Conservation (phyloP, 2,329 filamentous ascomycete genomes). For the Fusarium sulawesiense region DNA sequence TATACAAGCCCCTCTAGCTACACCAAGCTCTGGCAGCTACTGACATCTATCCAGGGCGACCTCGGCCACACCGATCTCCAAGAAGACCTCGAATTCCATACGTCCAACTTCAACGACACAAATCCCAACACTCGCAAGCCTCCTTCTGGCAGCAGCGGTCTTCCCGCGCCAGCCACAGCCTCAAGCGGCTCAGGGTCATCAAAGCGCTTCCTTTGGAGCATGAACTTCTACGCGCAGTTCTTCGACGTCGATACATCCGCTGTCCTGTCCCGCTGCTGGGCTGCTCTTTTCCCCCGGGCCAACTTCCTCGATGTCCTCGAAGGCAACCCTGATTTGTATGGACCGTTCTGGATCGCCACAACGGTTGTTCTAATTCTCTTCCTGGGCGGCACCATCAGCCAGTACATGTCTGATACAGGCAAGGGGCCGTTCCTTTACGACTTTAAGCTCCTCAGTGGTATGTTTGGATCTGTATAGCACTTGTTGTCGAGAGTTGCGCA, state of each 20-base stretch:
- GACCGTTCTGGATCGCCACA: slow-evolving; percentile 98
- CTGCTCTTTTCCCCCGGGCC: slow-evolving; percentile 87
- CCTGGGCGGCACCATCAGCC: slow-evolving; percentile 92
- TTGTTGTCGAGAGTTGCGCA: neutral
- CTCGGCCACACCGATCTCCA: slow-evolving; percentile 97
- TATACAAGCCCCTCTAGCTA: slow-evolving; percentile 52
- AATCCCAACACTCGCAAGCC: slow-evolving; percentile 62
- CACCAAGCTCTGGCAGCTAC: slow-evolving; percentile 18
- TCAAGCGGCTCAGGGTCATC: slow-evolving; percentile 56
- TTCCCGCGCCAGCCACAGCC: slow-evolving; percentile 69
- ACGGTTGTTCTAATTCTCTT: slow-evolving; percentile 97
- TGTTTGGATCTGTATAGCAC: slow-evolving; percentile 36
- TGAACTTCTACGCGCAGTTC: slow-evolving; percentile 96
- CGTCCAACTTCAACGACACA: slow-evolving; percentile 81
- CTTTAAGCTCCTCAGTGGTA: slow-evolving; percentile 87
- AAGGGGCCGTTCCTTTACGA: slow-evolving; percentile 87
- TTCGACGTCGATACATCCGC: slow-evolving; percentile 97
- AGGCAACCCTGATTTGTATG: slow-evolving; percentile 96
- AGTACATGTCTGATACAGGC: slow-evolving; percentile 80
- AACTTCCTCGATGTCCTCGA: slow-evolving; percentile 98
- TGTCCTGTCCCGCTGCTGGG: slow-evolving; percentile 86
- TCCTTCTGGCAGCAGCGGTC: slow-evolving; percentile 58
- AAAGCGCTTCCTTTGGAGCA: slow-evolving; percentile 92
- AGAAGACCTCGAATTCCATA: slow-evolving; percentile 99
- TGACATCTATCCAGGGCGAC: slow-evolving; percentile 75